Evolutionary conservation across 495 filamentous ascomycete species (phyloP), one percentile per base, ranked within the genome.

Genomic region (Acidomyces sp.): DNA sequence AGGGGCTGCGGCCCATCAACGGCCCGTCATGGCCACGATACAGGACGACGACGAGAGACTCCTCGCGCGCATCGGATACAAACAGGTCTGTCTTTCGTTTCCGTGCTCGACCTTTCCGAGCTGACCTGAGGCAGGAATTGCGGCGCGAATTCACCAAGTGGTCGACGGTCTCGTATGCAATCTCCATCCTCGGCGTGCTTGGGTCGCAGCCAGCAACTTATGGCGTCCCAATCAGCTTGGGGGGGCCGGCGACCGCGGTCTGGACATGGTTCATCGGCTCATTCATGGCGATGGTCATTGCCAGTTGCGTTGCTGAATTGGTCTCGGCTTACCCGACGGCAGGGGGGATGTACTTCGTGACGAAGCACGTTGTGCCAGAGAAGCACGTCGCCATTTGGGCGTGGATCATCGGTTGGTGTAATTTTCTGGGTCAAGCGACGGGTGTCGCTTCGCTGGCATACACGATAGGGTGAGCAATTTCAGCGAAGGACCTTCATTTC

Each of bases 261-360:
- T 82, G 78, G 78, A 72, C 74, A 36, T 82, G 78, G 78, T 67
- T 79, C 44, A 63, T 79, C 39, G 78, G 78, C 29, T 78, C 74
- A 4, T 63, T 65, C 45, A 78, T 80, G 75, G 74, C 76, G 4
- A 69, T 75, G 63, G 75, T 69, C 41, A 79, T 80, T 43, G 72
- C 75, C 2, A 75, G 70, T 45, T 80, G 73, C 31, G 66, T 71
- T n/a, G 66, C 68, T 12, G 68, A 71, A 39, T 48, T 71, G 41
- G 65, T 68, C n/a, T 69, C 66, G 16, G 68, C 68, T 3, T 70
- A 70, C 49, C 68, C 68, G 6, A 71, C 67, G 0, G 59, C 63
- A 11, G 68, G 68, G 19, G 68, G 68, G 15, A 58, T 71, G 53
- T 71, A 71, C 53, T 71, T 62, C 44, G 59, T 62, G 13, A 61